These are phyloP conservation scores for Calycina marina DNA, from an alignment of 2,329 filamentous ascomycete species.

Conservation along the genomic window DNA sequence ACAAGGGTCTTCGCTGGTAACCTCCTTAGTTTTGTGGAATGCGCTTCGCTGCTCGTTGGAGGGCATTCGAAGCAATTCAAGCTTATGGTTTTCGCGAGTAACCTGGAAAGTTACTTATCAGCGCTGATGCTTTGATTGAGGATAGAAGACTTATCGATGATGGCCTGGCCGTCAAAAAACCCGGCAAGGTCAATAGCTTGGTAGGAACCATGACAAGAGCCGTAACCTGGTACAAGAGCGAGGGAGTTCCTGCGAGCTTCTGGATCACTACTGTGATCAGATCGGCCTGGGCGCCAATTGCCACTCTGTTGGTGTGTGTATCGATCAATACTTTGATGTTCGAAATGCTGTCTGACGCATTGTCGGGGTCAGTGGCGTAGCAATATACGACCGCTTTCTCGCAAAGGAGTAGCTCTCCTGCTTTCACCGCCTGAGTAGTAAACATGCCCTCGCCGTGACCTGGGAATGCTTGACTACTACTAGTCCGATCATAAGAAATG, in stretches of 20 bases:
- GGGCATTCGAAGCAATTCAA: conserved; percentile 9
- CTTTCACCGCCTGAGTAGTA: conserved; percentile 6
- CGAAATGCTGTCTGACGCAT: not conserved
- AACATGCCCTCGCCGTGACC: conserved; percentile 6
- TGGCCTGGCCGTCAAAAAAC: conserved; percentile 4
- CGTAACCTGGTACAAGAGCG: conserved; percentile 4
- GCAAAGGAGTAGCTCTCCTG: conserved; percentile 9
- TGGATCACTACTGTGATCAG: conserved; percentile 5
- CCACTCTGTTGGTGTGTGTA: conserved; percentile 2
- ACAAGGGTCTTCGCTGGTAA: not conserved
- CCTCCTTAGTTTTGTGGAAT: no score
- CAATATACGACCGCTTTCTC: conserved; percentile 11
- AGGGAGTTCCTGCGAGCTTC: conserved; percentile 5
- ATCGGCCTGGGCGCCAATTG: conserved; percentile 3
- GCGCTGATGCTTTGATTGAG: not conserved
- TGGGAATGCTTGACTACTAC: conserved; percentile 3
- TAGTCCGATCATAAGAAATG: no score
- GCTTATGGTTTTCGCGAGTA: conserved; percentile 4
- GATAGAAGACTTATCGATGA: conserved; percentile 5
- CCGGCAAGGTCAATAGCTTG: not conserved
- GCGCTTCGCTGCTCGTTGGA: conserved; percentile 1
- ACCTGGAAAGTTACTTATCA: not conserved
- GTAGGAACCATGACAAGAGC: conserved; percentile 6
- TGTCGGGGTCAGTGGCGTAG: conserved; percentile 1
- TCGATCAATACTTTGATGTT: conserved; percentile 3